Percentiles rank a stretch among this genome's conserved stretches.
phyloP scores from a whole-genome alignment of 305 asterid species.

The Stenogyne calaminthoides region DNA sequence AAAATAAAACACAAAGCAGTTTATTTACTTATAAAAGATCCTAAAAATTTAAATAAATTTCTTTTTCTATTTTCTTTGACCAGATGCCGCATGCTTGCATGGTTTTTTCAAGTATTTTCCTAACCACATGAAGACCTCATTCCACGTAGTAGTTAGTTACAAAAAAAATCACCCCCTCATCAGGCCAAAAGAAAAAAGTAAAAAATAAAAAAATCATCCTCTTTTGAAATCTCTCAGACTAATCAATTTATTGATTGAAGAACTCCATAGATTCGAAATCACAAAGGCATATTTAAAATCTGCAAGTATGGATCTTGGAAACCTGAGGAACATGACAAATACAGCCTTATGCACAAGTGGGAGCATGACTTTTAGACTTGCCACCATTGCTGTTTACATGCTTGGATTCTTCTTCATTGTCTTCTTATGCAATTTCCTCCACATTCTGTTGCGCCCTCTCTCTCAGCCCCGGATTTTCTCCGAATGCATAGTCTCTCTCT shows the following conservation, averaged over 20 bases:
- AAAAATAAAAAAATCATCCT: not conserved
- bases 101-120: conserved; percentile 22
- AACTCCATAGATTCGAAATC: not conserved
- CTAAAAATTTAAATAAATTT: not conserved
- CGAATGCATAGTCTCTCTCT: conserved; percentile 64
- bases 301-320: conserved; percentile 41
- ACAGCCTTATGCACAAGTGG: conserved; percentile 57
- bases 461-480: conserved; percentile 82
- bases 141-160: conserved; percentile 42
- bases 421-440: conserved; percentile 79
- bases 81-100: conserved; percentile 14
- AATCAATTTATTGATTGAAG: not conserved
- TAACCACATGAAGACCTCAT: conserved; percentile 47
- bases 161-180: not conserved
- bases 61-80: not conserved
- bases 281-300: too few species aligned
- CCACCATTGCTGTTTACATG: conserved; percentile 74
- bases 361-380: conserved; percentile 51
- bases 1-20: not conserved
- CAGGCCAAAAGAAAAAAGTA: not conserved
- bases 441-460: conserved; percentile 64
- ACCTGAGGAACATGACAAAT: conserved; percentile 37
- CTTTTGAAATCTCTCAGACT: not conserved
- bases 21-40: not conserved
- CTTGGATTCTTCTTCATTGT: conserved; percentile 80